Conservation (phyloP, 2,329 filamentous ascomycete species). For the Aspergillus sp. region DNA sequence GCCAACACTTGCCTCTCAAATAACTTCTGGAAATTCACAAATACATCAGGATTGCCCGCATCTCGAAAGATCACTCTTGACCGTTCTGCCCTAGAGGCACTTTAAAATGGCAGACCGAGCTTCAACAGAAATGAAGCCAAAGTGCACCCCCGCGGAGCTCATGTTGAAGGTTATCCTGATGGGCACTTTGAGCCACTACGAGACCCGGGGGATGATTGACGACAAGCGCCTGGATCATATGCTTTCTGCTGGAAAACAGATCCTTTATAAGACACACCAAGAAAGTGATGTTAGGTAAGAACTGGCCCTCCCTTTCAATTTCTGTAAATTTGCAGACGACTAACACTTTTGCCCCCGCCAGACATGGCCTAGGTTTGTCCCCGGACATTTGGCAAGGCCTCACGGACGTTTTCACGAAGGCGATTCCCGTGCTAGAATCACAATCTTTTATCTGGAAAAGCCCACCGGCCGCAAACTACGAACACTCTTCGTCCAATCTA, state of each 20-base stretch:
- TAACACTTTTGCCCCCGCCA: conserved; percentile 25
- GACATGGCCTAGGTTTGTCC: conserved; percentile 58
- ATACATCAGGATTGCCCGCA: not conserved
- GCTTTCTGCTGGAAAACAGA: conserved; percentile 61
- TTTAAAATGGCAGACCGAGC: conserved; percentile 35
- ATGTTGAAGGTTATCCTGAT: conserved; percentile 49
- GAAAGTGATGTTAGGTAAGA: conserved; percentile 53
- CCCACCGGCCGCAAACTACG: conserved; percentile 56
- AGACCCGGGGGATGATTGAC: conserved; percentile 59
- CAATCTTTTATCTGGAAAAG: conserved; percentile 63
- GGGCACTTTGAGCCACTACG: conserved; percentile 58
- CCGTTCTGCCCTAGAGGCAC: not conserved
- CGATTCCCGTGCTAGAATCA: conserved; percentile 61
- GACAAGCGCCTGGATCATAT: conserved; percentile 58
- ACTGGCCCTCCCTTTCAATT: not conserved
- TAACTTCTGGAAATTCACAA: not conserved
- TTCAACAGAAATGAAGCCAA: conserved; percentile 30
- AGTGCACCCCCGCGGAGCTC: conserved; percentile 48
- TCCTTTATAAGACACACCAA: conserved; percentile 58
- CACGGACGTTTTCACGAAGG: conserved; percentile 57
- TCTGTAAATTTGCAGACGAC: not conserved
- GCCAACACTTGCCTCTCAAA: conserved; percentile 5
- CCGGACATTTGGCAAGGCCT: conserved; percentile 61
- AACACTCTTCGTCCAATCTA: conserved; percentile 59
- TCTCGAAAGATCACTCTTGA: not conserved